Evolutionary conservation across 2,329 filamentous ascomycete genomes (phyloP), one percentile per base, ranked within the genome.

Genomic region (Cordyceps militaris): DNA sequence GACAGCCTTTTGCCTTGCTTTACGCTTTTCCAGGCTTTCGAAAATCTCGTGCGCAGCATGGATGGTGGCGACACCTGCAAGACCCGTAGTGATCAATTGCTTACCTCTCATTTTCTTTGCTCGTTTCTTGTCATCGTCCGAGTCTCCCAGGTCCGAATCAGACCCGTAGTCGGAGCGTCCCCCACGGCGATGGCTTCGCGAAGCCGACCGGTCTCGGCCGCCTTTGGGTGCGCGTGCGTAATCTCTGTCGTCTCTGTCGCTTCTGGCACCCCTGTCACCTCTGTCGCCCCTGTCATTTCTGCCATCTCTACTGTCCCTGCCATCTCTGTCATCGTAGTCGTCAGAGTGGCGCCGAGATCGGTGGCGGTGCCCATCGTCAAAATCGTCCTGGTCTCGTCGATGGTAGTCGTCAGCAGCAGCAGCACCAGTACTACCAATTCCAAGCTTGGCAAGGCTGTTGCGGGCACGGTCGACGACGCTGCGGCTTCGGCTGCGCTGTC

Each of bases 381-480:
- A 76, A 54, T 79, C 76, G 51, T 78, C 76, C 48, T 74, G 73
- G 47, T 75, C 70, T n/a, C 72, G 71, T 11, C 71, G 67, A 30
- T 66, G 68, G 40, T 72, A 66, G 36, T 76, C 71, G 36, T 76
- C 73, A 3, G 68, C 70, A 26, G 66, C 63, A 59, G 64, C 63
- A 1, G 72, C 75, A 4, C 76, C 73, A 10, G 71, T 78, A 56
- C 72, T 79, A 53, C 82, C 82, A 34, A 87, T 71, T 49, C 84
- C 84, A 14, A 87, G 73, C 67, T 81, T 84, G 63, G 83, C 82
- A 38, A 87, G 73, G 56, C 82, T 77, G 60, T 82, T 82, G 57
- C 84, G 81, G 21, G 83, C 81, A 55, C 75, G 75, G 66, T 86
- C 83, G 9, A 85, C 82, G n/a, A 86, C 78, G 67, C 83, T 86